Evolutionary conservation across 345 rosid species (phyloP), one percentile per base, ranked within the genome.

Genomic region (Ceriops zippeliana): DNA sequence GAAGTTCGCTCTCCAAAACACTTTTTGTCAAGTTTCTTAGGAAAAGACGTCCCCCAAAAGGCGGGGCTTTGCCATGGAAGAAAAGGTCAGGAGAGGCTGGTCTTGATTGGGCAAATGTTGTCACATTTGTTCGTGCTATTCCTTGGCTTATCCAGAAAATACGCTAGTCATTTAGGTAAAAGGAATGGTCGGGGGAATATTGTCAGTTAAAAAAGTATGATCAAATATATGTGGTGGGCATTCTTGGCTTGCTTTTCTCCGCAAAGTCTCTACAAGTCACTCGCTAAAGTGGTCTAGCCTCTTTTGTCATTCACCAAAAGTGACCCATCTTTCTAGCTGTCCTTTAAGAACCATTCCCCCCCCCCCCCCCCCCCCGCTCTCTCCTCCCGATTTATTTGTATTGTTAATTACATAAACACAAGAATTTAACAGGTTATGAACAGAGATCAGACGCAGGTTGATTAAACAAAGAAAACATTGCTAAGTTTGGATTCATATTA

Each of bases 131-230:
- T 66, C 62, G 7, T 63, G 16, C 61, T 58, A 51, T 32, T 65
- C 21, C 6, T 47, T 32, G 22, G 61, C 30, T 65, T 62, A 37
- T 21, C 68, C 21, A 42, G 5, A 71, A 71, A 46, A 37, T 16
- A 6, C 51, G 74, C 9, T 35, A 66, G 74, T 74, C 83, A 76
- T 72, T 79, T 79, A 76, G 81, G 75, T 77, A 58, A 47, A 68
- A 35, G 49, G n/a, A 65, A 26, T 17, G 64, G 70, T 60, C 26
- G 71, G 54, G 6, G 51, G 64, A 59, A 61, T 35, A n/a, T 32
- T 27, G 61, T 62, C 8, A 27, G 47, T 51, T 58, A n/a, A 17
- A 58, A 58, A 63, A 63, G 60, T 35, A 51, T 58, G 32, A 70
- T 78, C 64, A 73, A 73, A 31, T 17, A 22, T 7, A 51, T 26